phyloP scores from a whole-genome alignment of 371 early-diverging fungal species.

The Saksenaea oblongispora region DNA sequence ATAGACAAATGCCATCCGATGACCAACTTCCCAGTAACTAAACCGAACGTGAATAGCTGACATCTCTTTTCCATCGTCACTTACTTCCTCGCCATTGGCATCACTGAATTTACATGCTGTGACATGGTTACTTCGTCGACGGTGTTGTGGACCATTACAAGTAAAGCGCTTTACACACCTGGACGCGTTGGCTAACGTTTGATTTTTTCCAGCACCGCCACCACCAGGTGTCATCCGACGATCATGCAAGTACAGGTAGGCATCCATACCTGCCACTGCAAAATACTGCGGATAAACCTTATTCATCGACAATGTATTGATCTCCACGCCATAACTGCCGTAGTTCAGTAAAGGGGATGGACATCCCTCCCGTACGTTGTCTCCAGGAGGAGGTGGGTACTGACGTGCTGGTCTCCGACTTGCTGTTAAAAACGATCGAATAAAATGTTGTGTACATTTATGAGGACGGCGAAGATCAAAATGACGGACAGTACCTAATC shows the following conservation, averaged over 20 bases:
- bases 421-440: conserved; percentile 27
- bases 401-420: conserved; percentile 20
- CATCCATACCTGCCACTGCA: conserved; percentile 61
- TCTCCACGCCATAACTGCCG: conserved; percentile 40
- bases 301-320: conserved; percentile 59
- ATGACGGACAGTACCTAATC: conserved; percentile 57
- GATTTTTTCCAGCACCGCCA: conserved; percentile 9
- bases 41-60: too few species aligned
- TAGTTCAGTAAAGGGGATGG: conserved; percentile 56
- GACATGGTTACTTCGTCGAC: conserved; percentile 26
- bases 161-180: conserved; percentile 40
- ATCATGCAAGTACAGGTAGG: conserved; percentile 65
- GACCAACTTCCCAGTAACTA: conserved; percentile 69
- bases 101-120: conserved; percentile 49
- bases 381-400: conserved; percentile 15
- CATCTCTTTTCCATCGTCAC: too few species aligned
- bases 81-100: conserved; percentile 45
- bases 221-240: conserved; percentile 47
- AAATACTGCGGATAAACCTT: conserved; percentile 54
- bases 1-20: conserved; percentile 56
- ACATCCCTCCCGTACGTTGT: conserved; percentile 27
- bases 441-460: conserved; percentile 29
- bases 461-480: conserved; percentile 62
- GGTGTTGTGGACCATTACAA: conserved; percentile 3
- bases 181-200: conserved; percentile 7